Conservation (phyloP, 2,329 filamentous ascomycete genomes). For the Neobulgaria alba region DNA sequence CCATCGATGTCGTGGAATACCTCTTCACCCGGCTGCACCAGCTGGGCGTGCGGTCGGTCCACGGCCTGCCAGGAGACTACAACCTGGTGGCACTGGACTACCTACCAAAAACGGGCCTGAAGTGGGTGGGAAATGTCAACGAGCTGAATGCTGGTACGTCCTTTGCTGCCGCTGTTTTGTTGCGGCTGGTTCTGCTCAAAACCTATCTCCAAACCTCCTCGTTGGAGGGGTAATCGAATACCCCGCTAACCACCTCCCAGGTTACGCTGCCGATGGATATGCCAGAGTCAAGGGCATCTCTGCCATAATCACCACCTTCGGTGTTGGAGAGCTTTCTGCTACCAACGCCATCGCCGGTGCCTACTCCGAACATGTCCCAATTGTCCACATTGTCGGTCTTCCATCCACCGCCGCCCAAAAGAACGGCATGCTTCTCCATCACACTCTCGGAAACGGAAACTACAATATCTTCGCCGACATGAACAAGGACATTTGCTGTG, state of each 20-base stretch:
- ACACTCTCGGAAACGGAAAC: slow-evolving; percentile 69
- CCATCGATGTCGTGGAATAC: slow-evolving; percentile 55
- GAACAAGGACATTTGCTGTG: slow-evolving; percentile 62
- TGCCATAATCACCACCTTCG: slow-evolving; percentile 67
- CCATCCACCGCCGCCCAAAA: slow-evolving; percentile 40
- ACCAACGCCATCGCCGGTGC: slow-evolving; percentile 68
- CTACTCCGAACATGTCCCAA: slow-evolving; percentile 62
- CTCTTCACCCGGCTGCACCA: slow-evolving; percentile 57
- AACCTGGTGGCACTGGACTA: slow-evolving; percentile 64
- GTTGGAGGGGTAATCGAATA: no score
- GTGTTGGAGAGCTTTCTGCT: slow-evolving; percentile 65
- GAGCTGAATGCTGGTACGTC: slow-evolving; percentile 60
- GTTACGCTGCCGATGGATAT: slow-evolving; percentile 75
- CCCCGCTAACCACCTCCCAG: slow-evolving; percentile 29
- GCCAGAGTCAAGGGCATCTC: slow-evolving; percentile 63
- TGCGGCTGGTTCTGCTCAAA: no score
- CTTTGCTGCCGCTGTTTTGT: no score
- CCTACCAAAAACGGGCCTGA: slow-evolving; percentile 46
- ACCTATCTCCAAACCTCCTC: no score
- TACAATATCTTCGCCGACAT: slow-evolving; percentile 75
- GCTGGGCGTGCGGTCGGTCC: slow-evolving; percentile 55
- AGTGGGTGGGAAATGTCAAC: slow-evolving; percentile 63
- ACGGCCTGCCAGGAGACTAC: slow-evolving; percentile 66
- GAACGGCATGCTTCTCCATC: slow-evolving; percentile 47
- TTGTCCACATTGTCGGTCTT: slow-evolving; percentile 55